Evolutionary conservation across 2,329 filamentous ascomycete species (phyloP).

Genomic region (Chrysoporthe puriensis): DNA sequence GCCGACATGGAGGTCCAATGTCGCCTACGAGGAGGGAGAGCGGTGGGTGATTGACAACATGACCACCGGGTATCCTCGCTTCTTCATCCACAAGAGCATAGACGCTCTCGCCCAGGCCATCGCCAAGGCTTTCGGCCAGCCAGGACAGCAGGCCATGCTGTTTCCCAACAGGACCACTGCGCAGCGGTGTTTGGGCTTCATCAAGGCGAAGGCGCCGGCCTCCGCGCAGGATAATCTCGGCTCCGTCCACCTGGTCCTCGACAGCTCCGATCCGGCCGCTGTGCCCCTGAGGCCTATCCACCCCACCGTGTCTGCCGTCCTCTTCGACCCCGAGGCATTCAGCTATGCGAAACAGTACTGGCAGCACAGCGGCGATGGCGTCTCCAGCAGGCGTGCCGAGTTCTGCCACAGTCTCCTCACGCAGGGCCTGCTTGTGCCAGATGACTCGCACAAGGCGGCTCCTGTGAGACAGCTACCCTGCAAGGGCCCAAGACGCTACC

Average conservation of each 20-base stretch:
- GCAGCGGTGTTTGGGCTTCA: conserved; percentile 74
- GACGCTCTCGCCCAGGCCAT: conserved; percentile 73
- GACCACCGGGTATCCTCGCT: conserved; percentile 90
- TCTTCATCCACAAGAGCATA: conserved; percentile 89
- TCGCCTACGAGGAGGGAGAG: conserved; percentile 93
- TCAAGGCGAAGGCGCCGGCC: conserved; percentile 61
- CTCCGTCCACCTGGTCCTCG: conserved; percentile 66
- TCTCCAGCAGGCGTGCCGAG: conserved; percentile 88
- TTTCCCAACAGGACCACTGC: conserved; percentile 76
- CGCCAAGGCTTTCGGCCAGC: conserved; percentile 62
- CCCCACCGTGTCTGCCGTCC: conserved; percentile 68
- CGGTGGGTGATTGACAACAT: conserved; percentile 83
- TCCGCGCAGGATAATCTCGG: conserved; percentile 53
- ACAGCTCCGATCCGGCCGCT: conserved; percentile 55
- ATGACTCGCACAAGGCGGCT: conserved; percentile 32
- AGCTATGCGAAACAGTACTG: conserved; percentile 88
- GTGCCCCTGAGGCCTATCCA: conserved; percentile 57
- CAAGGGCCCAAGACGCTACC: conserved; percentile 82
- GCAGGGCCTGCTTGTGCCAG: conserved; percentile 61
- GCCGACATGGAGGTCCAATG: conserved; percentile 87
- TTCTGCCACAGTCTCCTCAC: conserved; percentile 79
- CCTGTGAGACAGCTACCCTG: conserved; percentile 43
- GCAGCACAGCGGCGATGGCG: conserved; percentile 93
- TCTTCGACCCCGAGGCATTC: conserved; percentile 71
- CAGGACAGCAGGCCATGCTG: conserved; percentile 73